Conservation (phyloP, 768 basidiomycete genomes). For the Cystobasidium onofrii region DNA sequence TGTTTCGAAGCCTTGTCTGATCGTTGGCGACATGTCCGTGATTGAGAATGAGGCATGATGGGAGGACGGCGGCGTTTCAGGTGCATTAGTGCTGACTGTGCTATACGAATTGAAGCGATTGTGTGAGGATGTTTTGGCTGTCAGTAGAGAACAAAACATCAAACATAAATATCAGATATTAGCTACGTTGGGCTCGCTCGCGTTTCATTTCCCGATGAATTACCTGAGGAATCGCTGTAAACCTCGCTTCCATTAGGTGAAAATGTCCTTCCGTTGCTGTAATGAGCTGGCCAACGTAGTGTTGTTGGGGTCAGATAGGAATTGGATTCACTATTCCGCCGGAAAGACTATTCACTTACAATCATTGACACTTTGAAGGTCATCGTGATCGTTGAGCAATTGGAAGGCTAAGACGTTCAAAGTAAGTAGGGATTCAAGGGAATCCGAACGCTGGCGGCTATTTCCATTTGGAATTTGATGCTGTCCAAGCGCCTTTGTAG, state of each 20-base stretch:
- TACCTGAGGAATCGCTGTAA: not conserved
- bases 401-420: not conserved
- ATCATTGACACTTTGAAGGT: not conserved
- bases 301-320: too few species aligned
- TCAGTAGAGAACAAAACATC: not conserved
- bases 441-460: not conserved
- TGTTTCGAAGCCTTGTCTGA: not conserved
- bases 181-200: not conserved
- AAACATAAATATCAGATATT: not conserved
- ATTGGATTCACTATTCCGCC: too few species aligned
- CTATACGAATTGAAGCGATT: not conserved
- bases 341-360: not conserved
- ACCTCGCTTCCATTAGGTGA: not conserved
- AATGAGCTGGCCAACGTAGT: too few species aligned
- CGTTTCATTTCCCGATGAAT: not conserved
- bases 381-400: not conserved
- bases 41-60: not conserved
- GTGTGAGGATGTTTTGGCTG: not conserved
- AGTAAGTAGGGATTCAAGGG: not conserved
- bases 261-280: not conserved
- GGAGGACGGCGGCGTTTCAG: not conserved
- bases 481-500: not conserved
- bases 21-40: not conserved
- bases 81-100: not conserved
- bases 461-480: not conserved